Evolutionary conservation across 1,284 basidiomycete genomes (phyloP).

Genomic region (Malassezia dermatis): DNA sequence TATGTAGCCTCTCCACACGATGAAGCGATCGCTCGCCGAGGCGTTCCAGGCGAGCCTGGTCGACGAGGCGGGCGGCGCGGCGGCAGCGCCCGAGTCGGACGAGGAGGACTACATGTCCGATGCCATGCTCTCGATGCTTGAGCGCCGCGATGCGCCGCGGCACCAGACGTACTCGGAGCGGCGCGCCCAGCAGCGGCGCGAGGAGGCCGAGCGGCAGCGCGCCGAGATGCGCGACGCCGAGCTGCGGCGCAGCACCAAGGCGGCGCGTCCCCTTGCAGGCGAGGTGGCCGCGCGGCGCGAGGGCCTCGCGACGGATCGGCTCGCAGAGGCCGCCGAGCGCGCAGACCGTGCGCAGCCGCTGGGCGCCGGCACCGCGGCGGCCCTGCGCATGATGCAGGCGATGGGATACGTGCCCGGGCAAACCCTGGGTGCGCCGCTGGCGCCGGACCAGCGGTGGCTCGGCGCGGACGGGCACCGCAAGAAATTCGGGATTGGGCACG

Average conservation of each 20-base stretch:
- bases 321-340: not conserved
- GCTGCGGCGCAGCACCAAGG: constrained; percentile 5
- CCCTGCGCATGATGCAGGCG: constrained; percentile 32
- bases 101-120: constrained; percentile 17
- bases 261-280: constrained; percentile 1
- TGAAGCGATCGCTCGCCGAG: constrained; percentile 12
- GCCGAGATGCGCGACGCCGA: constrained; percentile 4
- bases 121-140: constrained; percentile 1
- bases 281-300: constrained; percentile 6
- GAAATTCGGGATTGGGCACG: constrained; percentile 20
- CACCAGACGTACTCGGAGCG: constrained; percentile 7
- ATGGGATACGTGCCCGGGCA: constrained; percentile 28
- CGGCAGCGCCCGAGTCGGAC: not conserved
- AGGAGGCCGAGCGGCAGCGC: constrained; percentile 3
- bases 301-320: constrained; percentile 2
- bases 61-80: not conserved
- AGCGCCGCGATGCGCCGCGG: constrained; percentile 3
- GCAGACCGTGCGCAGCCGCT: not conserved
- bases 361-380: constrained; percentile 11
- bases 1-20: constrained; percentile 10
- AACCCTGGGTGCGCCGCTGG: constrained; percentile 21
- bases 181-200: not conserved
- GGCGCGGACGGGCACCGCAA: constrained; percentile 8
- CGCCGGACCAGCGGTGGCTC: constrained; percentile 29
- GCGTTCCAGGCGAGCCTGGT: constrained; percentile 3